Conservation (phyloP, 83 land plant genomes). For the Picea engelmannii region DNA sequence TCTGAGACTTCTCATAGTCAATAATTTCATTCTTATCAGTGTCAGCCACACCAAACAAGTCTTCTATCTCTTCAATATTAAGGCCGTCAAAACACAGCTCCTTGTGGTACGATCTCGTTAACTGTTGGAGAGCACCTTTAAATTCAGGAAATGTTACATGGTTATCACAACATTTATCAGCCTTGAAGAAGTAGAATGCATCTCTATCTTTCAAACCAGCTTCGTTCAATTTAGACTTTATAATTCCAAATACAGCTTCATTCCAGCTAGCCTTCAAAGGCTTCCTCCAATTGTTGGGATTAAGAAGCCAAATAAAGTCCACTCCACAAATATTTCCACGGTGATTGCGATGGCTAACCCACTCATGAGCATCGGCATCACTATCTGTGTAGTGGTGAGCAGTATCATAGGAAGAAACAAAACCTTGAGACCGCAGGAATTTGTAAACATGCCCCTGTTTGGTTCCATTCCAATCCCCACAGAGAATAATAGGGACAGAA, state of each 20-base stretch:
- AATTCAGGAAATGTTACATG: conserved; percentile 51
- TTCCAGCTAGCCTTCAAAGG: conserved; percentile 74
- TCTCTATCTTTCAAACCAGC: conserved; percentile 53
- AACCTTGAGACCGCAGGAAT: conserved; percentile 85
- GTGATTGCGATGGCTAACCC: conserved; percentile 92
- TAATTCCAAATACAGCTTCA: conserved; percentile 77
- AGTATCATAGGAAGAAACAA: conserved; percentile 85
- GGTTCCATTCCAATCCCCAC: conserved; percentile 97
- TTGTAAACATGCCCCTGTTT: conserved; percentile 88
- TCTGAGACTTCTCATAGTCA: conserved; percentile 43
- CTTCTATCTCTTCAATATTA: conserved; percentile 49
- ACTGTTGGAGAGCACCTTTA: conserved; percentile 53
- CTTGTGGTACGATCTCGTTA: not conserved
- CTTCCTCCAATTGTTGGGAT: conserved; percentile 53
- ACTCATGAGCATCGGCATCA: conserved; percentile 84
- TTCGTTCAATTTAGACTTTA: conserved; percentile 52
- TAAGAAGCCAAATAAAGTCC: conserved; percentile 91
- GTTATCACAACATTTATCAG: conserved; percentile 42
- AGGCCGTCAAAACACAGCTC: conserved; percentile 42
- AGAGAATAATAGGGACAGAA: conserved; percentile 71
- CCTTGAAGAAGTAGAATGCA: conserved; percentile 63
- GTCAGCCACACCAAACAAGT: conserved; percentile 63
- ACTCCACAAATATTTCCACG: conserved; percentile 93
- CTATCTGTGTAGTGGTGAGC: conserved; percentile 76
- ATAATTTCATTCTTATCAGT: conserved; percentile 59